Conservation (phyloP, 108 stramenopile species). For the Aurantiochytrium sp. region DNA sequence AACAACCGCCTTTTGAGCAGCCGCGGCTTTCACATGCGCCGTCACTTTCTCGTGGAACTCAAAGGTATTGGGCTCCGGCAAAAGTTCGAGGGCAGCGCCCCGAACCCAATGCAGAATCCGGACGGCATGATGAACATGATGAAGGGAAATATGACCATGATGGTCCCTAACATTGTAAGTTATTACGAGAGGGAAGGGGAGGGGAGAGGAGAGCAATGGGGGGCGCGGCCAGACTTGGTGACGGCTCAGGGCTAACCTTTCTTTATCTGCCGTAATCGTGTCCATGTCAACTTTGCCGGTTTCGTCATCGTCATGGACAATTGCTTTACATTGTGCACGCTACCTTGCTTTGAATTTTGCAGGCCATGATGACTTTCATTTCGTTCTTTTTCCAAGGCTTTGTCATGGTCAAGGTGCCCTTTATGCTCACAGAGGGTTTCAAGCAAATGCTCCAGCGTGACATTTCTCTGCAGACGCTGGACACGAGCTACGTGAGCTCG, state of each 20-base stretch:
- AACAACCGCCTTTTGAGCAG: neutral
- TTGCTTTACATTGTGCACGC: too few relatives aligned
- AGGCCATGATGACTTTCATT: slow-evolving; percentile 88
- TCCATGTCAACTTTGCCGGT: too few relatives aligned
- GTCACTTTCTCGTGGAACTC: neutral
- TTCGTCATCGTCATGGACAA: too few relatives aligned
- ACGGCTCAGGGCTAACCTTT: too few relatives aligned
- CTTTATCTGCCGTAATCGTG: too few relatives aligned
- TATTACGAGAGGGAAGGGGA: neutral
- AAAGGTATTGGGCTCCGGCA: neutral
- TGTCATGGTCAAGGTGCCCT: slow-evolving; percentile 86
- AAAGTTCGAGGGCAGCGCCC: slow-evolving; percentile 5
- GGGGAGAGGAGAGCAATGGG: too few relatives aligned
- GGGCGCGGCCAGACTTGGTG: too few relatives aligned
- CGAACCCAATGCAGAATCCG: neutral
- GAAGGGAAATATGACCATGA: slow-evolving; percentile 86
- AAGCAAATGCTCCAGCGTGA: slow-evolving; percentile 96
- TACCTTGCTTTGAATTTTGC: neutral
- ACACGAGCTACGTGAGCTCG: slow-evolving; percentile 79
- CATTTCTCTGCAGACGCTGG: slow-evolving; percentile 72
- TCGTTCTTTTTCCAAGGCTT: slow-evolving; percentile 88
- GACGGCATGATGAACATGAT: slow-evolving; percentile 51
- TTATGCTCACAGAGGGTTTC: slow-evolving; percentile 83
- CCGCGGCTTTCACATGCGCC: neutral
- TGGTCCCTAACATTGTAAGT: slow-evolving; percentile 91